These are phyloP conservation scores for Nothomitra cinnamomea DNA, from an alignment of 2,329 filamentous ascomycete genomes.

Conservation along the genomic window DNA sequence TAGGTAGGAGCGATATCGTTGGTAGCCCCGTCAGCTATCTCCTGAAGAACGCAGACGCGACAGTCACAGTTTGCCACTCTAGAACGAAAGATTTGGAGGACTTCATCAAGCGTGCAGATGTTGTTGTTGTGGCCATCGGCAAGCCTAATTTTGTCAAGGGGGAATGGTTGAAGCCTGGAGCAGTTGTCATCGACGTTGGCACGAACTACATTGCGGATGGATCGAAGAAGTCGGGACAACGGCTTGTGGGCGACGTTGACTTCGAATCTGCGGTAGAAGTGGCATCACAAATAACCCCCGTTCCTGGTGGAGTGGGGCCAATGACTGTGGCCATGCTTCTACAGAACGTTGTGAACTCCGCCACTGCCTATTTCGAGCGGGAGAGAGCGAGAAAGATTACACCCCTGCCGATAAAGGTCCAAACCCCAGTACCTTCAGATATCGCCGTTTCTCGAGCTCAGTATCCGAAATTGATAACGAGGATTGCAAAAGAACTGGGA, in stretches of 20 bases:
- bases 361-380: conserved; percentile 63
- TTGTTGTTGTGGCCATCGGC: conserved; percentile 85
- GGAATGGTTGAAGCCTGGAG: conserved; percentile 86
- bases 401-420: conserved; percentile 67
- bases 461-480: conserved; percentile 77
- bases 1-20: conserved; percentile 93
- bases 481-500: conserved; percentile 70
- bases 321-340: conserved; percentile 99
- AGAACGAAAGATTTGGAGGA: conserved; percentile 58
- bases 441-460: conserved; percentile 83
- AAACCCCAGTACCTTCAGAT: conserved; percentile 79
- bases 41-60: conserved; percentile 87
- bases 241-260: conserved; percentile 89
- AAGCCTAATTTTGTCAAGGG: conserved; percentile 77
- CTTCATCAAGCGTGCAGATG: conserved; percentile 68
- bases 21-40: conserved; percentile 94
- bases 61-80: conserved; percentile 91
- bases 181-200: conserved; percentile 93
- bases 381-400: conserved; percentile 66
- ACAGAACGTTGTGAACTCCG: conserved; percentile 83
- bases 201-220: conserved; percentile 89
- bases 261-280: conserved; percentile 71
- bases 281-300: conserved; percentile 85
- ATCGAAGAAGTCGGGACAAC: conserved; percentile 79
- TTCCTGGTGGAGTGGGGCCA: conserved; percentile 89